Conservation (phyloP, 768 basidiomycete genomes). For the Dioszegia aurantiaca region DNA sequence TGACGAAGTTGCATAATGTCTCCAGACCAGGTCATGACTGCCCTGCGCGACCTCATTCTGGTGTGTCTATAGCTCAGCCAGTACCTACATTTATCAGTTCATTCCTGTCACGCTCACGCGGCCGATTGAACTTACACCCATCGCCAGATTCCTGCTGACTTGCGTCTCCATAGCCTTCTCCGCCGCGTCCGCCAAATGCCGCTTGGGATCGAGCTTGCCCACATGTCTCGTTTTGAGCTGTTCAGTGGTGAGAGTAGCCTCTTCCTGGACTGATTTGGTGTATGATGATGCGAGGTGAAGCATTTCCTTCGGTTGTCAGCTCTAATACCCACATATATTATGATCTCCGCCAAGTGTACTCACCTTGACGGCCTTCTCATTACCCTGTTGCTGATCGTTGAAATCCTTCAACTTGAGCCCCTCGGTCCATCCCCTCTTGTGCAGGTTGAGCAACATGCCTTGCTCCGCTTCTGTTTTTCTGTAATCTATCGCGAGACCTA, state of each 20-base stretch:
- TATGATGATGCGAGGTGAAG: conserved; percentile 85
- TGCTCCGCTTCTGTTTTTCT: conserved; percentile 98
- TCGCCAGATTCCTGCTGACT: conserved; percentile 90
- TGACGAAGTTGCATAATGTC: no score
- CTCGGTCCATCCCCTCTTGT: conserved; percentile 99
- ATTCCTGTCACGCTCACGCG: no score
- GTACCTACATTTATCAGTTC: no score
- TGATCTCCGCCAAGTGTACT: conserved; percentile 25
- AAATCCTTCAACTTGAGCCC: conserved; percentile 90
- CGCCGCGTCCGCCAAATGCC: conserved; percentile 94
- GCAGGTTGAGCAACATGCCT: conserved; percentile 96
- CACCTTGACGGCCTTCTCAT: conserved; percentile 94
- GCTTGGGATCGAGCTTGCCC: conserved; percentile 95
- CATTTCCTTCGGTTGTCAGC: conserved; percentile 66
- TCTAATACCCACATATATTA: not conserved
- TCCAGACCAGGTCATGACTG: no score
- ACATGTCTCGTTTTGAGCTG: conserved; percentile 97
- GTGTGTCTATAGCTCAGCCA: no score
- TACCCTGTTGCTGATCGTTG: conserved; percentile 75
- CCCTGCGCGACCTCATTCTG: not conserved
- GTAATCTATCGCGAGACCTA: conserved; percentile 85
- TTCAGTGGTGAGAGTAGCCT: conserved; percentile 86
- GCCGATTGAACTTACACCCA: conserved; percentile 81
- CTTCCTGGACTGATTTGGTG: conserved; percentile 97
- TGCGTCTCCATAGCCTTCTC: conserved; percentile 98